These are phyloP conservation scores for Exophiala dermatitidis DNA, from an alignment of 2,329 filamentous ascomycete genomes.

Conservation along the genomic window DNA sequence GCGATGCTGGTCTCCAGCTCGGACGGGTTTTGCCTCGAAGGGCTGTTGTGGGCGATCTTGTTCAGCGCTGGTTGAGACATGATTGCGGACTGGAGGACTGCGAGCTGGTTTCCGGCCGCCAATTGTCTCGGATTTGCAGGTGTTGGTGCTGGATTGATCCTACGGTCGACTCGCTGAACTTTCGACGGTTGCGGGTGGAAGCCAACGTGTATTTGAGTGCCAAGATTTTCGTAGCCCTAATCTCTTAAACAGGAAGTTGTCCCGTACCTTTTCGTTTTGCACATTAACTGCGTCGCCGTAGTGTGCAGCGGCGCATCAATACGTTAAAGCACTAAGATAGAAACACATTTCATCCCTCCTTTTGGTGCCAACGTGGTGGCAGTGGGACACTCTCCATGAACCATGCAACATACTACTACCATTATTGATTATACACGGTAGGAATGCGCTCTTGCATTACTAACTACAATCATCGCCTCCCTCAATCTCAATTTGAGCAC, in stretches of 20 bases:
- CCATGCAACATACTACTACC: no score
- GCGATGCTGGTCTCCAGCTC: constrained; percentile 98
- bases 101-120: constrained; percentile 12
- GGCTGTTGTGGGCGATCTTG: constrained; percentile 98
- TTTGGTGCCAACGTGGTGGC: no score
- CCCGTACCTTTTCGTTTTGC: not conserved
- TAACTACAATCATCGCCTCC: no score
- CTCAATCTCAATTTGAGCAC: no score
- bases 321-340: no score
- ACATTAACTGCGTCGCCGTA: not conserved
- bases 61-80: constrained; percentile 66
- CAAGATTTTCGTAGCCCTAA: constrained; percentile 19
- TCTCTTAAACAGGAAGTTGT: constrained; percentile 4
- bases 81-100: constrained; percentile 36
- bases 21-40: constrained; percentile 88
- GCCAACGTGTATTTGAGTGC: constrained; percentile 4
- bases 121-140: constrained; percentile 18
- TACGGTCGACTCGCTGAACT: not conserved
- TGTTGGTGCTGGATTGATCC: constrained; percentile 9
- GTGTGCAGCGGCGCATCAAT: not conserved
- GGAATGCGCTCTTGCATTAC: no score
- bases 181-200: constrained; percentile 2
- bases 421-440: no score
- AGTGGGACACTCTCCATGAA: no score
- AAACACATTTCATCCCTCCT: no score